These are phyloP conservation scores for Metschnikowia sp. DNA, from an alignment of 805 yeast species.

Conservation along the genomic window DNA sequence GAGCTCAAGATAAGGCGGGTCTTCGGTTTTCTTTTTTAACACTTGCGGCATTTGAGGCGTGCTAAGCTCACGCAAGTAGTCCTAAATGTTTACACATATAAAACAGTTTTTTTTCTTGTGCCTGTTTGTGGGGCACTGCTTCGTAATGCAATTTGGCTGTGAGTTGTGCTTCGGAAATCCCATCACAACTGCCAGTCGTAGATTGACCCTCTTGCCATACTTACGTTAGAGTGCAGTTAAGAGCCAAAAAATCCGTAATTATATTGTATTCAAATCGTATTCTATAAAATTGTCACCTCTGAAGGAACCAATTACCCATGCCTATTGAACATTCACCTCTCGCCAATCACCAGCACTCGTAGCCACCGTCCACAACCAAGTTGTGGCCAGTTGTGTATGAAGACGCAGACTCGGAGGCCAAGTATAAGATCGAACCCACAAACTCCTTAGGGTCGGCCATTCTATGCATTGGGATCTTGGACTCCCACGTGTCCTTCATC, in stretches of 20 bases:
- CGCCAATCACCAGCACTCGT: slow-evolving; percentile 67
- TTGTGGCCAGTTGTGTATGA: slow-evolving; percentile 83
- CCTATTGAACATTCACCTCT: not conserved
- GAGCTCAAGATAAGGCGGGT: too few relatives aligned
- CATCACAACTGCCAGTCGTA: not conserved
- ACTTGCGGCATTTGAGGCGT: too few relatives aligned
- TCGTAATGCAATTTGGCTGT: too few relatives aligned
- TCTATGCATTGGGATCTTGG: slow-evolving; percentile 70
- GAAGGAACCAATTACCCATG: not conserved
- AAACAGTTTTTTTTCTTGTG: too few relatives aligned
- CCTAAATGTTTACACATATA: too few relatives aligned
- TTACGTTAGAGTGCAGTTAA: not conserved
- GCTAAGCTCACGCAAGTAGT: too few relatives aligned
- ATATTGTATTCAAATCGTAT: not conserved
- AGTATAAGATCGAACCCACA: slow-evolving; percentile 70
- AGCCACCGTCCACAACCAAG: slow-evolving; percentile 82
- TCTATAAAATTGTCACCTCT: slow-evolving; percentile 6
- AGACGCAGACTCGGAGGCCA: slow-evolving; percentile 67
- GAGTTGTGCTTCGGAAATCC: not conserved
- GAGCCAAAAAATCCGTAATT: not conserved
- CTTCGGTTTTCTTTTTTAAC: too few relatives aligned
- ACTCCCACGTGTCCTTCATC: slow-evolving; percentile 69
- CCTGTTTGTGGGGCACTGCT: too few relatives aligned
- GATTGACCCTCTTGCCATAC: not conserved
- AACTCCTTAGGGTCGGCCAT: slow-evolving; percentile 85